These are phyloP conservation scores for Aspergillus sergii DNA, from an alignment of 2,329 filamentous ascomycete species.

Conservation along the genomic window DNA sequence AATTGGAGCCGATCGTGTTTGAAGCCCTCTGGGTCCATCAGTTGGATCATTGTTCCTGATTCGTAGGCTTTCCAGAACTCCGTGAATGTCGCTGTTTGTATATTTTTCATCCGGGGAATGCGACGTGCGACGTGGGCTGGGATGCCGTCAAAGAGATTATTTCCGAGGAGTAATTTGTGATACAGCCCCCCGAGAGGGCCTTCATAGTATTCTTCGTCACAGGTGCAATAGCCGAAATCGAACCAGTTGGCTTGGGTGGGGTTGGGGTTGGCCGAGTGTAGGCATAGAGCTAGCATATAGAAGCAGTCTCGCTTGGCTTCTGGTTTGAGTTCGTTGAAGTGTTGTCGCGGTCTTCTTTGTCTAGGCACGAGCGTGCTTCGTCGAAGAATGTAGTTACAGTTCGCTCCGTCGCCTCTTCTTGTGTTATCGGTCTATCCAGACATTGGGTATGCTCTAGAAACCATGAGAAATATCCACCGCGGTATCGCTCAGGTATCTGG, in stretches of 20 bases:
- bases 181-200: neutral
- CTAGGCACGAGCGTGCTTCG: neutral
- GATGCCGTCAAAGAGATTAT: neutral
- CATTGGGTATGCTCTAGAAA: neutral
- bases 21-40: neutral
- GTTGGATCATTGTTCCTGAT: neutral
- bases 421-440: neutral
- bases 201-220: rapidly evolving
- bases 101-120: neutral
- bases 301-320: neutral
- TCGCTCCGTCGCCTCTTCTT: neutral
- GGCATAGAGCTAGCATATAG: neutral
- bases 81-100: neutral
- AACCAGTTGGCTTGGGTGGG: neutral
- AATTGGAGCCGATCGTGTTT: neutral
- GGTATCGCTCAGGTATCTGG: neutral
- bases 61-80: neutral
- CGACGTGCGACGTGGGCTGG: too few species aligned
- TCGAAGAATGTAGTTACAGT: neutral
- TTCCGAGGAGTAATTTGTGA: neutral
- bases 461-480: neutral
- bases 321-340: neutral
- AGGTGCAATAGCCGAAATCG: neutral
- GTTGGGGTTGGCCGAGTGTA: too few species aligned
- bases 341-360: neutral